phyloP scores from a whole-genome alignment of 1,284 basidiomycete species.

The Paramarasmius palmivorus region DNA sequence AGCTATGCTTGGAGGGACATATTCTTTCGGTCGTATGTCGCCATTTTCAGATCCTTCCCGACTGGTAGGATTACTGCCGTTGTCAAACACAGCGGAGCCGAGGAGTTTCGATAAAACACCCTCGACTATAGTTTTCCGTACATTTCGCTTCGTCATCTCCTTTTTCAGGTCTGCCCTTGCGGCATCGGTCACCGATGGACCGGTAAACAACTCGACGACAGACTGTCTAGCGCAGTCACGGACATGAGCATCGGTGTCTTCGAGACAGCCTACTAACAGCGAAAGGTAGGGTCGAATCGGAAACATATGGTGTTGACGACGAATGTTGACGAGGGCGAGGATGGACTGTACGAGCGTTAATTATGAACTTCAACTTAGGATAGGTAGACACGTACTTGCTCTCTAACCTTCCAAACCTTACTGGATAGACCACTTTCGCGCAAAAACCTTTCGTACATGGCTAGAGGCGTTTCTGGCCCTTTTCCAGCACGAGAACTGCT shows the following conservation, averaged over 20 bases:
- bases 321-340: slow-evolving; percentile 66
- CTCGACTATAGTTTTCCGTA: slow-evolving; percentile 85
- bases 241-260: slow-evolving; percentile 90
- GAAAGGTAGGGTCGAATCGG: slow-evolving; percentile 85
- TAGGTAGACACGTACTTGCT: slow-evolving; percentile 59
- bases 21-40: slow-evolving; percentile 55
- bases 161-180: slow-evolving; percentile 94
- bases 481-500: slow-evolving; percentile 62
- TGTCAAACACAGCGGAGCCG: slow-evolving; percentile 33
- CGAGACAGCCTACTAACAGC: slow-evolving; percentile 79
- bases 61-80: slow-evolving; percentile 44
- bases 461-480: slow-evolving; percentile 73
- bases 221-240: slow-evolving; percentile 83
- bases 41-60: slow-evolving; percentile 61
- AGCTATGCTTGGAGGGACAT: slow-evolving; percentile 72
- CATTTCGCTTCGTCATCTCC: slow-evolving; percentile 81
- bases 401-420: slow-evolving; percentile 81
- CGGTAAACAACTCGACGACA: slow-evolving; percentile 83
- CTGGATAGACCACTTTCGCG: slow-evolving; percentile 74
- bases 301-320: slow-evolving; percentile 67
- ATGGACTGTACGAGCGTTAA: slow-evolving; percentile 49
- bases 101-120: slow-evolving; percentile 65
- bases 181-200: slow-evolving; percentile 76
- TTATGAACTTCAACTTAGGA: slow-evolving; percentile 9
- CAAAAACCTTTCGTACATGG: slow-evolving; percentile 75